Evolutionary conservation across 441 rosid species (phyloP).

Genomic region (Raphanus hybrid): DNA sequence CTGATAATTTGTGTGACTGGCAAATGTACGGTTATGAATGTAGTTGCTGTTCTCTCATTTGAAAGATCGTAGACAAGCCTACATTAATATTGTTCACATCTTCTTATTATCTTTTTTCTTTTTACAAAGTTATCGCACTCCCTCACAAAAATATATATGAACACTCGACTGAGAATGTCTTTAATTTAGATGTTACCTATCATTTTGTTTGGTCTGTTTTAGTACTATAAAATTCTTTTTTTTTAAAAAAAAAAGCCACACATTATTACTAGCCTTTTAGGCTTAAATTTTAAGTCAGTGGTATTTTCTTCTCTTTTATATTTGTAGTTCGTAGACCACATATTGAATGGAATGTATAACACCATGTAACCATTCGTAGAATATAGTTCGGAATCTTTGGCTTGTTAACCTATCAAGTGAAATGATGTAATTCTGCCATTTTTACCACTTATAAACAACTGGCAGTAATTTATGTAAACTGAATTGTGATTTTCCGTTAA

Average conservation of each 20-base stretch:
- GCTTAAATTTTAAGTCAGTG: not conserved
- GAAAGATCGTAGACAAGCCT: not conserved
- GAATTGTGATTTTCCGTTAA: not conserved
- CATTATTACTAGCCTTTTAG: too few relatives aligned
- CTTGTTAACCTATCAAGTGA: not conserved
- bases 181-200: not conserved
- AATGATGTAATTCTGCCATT: not conserved
- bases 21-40: conserved; percentile 12
- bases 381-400: not conserved
- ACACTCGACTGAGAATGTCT: not conserved
- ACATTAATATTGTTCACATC: not conserved
- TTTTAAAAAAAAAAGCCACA: not conserved
- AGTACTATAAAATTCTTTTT: too few relatives aligned
- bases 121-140: not conserved
- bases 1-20: not conserved
- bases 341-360: not conserved
- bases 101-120: not conserved
- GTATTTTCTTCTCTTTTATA: not conserved
- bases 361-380: not conserved
- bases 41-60: not conserved
- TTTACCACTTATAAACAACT: not conserved
- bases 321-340: not conserved
- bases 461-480: not conserved
- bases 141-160: not conserved
- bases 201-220: not conserved